Base-by-base conservation (phyloP, 1,139 yeast genomes). In the Debaryomycetaceae sp. region DNA sequence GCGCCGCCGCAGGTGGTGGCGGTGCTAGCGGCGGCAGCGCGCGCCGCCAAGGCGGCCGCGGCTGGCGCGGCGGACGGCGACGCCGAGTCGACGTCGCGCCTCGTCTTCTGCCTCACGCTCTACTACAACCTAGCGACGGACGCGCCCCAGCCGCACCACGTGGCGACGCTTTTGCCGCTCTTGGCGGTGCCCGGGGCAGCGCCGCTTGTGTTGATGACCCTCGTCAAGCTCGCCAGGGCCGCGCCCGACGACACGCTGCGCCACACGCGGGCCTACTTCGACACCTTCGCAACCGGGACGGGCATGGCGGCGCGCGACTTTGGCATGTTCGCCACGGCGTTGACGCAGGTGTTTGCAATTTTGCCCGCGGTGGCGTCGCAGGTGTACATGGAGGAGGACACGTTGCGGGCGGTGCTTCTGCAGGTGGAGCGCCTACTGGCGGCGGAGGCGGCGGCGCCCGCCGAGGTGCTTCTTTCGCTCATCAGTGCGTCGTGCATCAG, bases 401-500 rank as follows among this genome's bases (percentile, higher is more conserved):
- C 19, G 16, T 51, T 45, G 32, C 29, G 34, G 7, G 45, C 44
- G 15, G 42, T 58, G 4, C 23, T 45, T 9, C 25, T 40, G 15
- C 41, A 47, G 29, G 35, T 46, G n/a, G 23, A 17, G 12, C 16
- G 16, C 21, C 6, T 9, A 14, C 6, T 10, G 21, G 21, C 21
- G 21, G 10, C 6, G 9, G 6, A 8, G 9, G 9, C 18, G 20
- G 6, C 13, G n/a, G 10, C 21, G 7, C 7, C 10, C 31, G 30
- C 7, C 17, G 30, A 16, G 15, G 4, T n/a, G 18, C 4, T 54
- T 2, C 44, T 64, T 26, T 46, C 48, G 22, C 45, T 61, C 3
- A 48, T 64, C 1, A 49, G 58, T 16, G 41, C 53, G 17, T 61
- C 72, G 0, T 63, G 69, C 36, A 55, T 65, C 8, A 49, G 56